phyloP scores from a whole-genome alignment of 257 asterid genomes.

The Penstemon davidsonii region DNA sequence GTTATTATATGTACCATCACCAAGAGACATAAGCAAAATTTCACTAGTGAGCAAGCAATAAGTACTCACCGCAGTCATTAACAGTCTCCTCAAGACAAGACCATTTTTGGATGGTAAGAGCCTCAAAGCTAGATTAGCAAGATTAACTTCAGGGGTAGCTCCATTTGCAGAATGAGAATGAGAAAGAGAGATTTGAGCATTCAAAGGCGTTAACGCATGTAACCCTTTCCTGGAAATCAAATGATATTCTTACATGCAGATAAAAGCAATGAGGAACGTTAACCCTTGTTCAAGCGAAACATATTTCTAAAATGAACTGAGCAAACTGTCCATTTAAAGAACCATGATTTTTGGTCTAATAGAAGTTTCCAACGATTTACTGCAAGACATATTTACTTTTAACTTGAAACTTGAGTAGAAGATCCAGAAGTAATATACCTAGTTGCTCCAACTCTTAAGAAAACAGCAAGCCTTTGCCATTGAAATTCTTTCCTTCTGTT shows the following conservation, averaged over 20 bases:
- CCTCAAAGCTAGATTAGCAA: conserved; percentile 65
- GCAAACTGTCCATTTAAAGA: neutral
- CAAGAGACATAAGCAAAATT: neutral
- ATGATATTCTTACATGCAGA: conserved; percentile 23
- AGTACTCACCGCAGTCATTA: conserved; percentile 80
- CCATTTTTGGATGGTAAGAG: conserved; percentile 84
- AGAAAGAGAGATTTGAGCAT: conserved; percentile 42
- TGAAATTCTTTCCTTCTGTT: conserved; percentile 83
- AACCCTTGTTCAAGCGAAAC: neutral
- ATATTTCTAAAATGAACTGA: neutral
- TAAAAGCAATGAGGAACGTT: neutral
- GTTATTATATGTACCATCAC: neutral
- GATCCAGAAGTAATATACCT: conserved; percentile 42
- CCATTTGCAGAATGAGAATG: conserved; percentile 45
- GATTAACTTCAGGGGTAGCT: conserved; percentile 52
- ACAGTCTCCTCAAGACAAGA: conserved; percentile 73
- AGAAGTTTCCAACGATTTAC: conserved; percentile 1
- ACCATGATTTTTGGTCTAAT: neutral
- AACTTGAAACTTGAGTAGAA: conserved; percentile 11
- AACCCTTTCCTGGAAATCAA: conserved; percentile 61
- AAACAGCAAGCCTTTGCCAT: conserved; percentile 78
- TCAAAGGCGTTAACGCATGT: conserved; percentile 45
- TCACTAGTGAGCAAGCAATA: conserved; percentile 24
- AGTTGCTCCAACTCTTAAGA: conserved; percentile 74
- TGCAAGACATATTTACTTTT: conserved; percentile 7